A percentile compares a stretch with the other conserved stretches of the same genome.
These are phyloP conservation scores for Digitaria exilis DNA, from an alignment of 202 grass and related monocot genomes.

Conservation along the genomic window DNA sequence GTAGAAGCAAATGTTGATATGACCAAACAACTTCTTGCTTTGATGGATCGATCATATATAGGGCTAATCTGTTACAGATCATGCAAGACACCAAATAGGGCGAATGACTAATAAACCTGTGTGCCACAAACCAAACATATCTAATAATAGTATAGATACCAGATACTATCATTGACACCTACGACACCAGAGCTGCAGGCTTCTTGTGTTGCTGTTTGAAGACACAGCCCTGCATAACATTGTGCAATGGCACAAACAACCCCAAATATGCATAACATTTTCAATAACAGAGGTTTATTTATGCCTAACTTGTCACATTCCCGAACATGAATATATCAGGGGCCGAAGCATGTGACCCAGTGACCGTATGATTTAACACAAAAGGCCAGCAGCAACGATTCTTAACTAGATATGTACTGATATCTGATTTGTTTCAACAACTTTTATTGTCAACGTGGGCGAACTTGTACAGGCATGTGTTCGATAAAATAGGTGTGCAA, in stretches of 20 bases:
- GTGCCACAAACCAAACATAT: too few relatives aligned
- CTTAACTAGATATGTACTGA: background rate
- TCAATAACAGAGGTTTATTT: conserved; percentile 3
- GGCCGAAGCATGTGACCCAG: background rate
- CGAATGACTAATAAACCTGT: too few relatives aligned
- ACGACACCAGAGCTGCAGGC: too few relatives aligned
- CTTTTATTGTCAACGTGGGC: background rate
- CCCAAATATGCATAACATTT: background rate
- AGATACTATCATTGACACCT: too few relatives aligned
- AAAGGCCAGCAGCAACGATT: background rate
- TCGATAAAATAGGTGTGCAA: background rate
- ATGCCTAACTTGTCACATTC: background rate
- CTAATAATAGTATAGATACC: too few relatives aligned
- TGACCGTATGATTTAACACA: background rate
- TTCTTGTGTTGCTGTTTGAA: too few relatives aligned
- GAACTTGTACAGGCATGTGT: background rate
- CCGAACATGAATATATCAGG: background rate
- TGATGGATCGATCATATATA: too few relatives aligned
- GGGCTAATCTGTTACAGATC: too few relatives aligned
- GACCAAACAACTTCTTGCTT: too few relatives aligned
- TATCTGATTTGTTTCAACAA: background rate
- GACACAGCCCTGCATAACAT: too few relatives aligned
- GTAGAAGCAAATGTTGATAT: too few relatives aligned
- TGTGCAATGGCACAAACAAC: background rate
- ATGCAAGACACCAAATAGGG: too few relatives aligned